Evolutionary conservation across 331 rosid species (phyloP).

Genomic region (Saraca asoca): DNA sequence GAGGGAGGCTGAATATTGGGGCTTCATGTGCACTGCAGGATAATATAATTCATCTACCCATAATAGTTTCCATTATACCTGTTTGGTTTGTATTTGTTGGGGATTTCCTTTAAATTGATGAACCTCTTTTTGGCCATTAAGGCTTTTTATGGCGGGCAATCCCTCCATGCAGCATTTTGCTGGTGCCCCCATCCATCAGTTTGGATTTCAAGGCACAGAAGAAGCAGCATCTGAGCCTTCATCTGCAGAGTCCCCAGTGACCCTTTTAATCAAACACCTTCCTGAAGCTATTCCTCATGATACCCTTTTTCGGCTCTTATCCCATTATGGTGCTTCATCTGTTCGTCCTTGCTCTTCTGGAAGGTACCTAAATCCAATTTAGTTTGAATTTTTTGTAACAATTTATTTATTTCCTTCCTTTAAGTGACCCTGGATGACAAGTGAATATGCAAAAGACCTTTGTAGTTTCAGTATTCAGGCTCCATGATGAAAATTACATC

Average conservation of each 20-base stretch:
- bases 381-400: not conserved
- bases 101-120: too few relatives aligned
- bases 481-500: too few relatives aligned
- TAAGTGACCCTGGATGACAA: not conserved
- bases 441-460: too few relatives aligned
- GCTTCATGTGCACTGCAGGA: too few relatives aligned
- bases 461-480: too few relatives aligned
- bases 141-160: conserved; percentile 19
- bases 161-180: conserved; percentile 13
- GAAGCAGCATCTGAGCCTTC: conserved; percentile 30
- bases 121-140: too few relatives aligned
- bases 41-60: too few relatives aligned
- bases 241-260: conserved; percentile 27
- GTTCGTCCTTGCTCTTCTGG: conserved; percentile 58
- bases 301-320: conserved; percentile 65
- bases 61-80: too few relatives aligned
- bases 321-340: conserved; percentile 74
- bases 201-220: conserved; percentile 38
- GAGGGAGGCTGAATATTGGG: too few relatives aligned
- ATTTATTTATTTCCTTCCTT: not conserved
- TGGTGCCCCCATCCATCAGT: conserved; percentile 25
- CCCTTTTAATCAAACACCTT: conserved; percentile 70
- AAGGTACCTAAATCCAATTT: conserved; percentile 42
- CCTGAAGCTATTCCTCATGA: conserved; percentile 78
- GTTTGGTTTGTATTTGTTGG: too few relatives aligned